Percentiles rank a stretch among this genome's conserved stretches.
These are phyloP conservation scores for Penicillium occitanis DNA, from an alignment of 2,329 filamentous ascomycete species.

Conservation along the genomic window DNA sequence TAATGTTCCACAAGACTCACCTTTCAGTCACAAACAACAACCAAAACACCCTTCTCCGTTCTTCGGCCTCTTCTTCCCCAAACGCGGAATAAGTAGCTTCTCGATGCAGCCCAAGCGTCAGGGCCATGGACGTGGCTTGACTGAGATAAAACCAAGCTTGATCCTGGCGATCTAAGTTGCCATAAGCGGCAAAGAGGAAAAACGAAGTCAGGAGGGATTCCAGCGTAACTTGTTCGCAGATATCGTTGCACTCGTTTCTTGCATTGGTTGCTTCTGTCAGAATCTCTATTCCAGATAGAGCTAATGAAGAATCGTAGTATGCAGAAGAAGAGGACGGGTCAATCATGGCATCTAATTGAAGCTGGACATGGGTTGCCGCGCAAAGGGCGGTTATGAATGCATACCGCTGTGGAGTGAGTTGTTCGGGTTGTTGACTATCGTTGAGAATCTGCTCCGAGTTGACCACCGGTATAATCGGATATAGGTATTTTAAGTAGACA, in stretches of 20 bases:
- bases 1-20: constrained; percentile 40
- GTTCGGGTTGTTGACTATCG: constrained; percentile 55
- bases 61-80: constrained; percentile 57
- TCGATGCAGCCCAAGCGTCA: constrained; percentile 45
- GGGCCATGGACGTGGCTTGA: constrained; percentile 68
- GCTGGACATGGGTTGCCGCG: constrained; percentile 47
- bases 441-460: constrained; percentile 36
- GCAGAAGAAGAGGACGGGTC: constrained; percentile 37
- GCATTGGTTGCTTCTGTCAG: constrained; percentile 61
- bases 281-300: constrained; percentile 64
- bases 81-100: constrained; percentile 52
- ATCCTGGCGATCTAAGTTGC: constrained; percentile 69
- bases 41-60: constrained; percentile 70
- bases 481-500: constrained; percentile 44
- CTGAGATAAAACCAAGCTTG: constrained; percentile 78
- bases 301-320: constrained; percentile 57
- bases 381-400: constrained; percentile 45
- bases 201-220: constrained; percentile 65
- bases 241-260: constrained; percentile 43
- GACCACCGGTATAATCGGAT: constrained; percentile 47
- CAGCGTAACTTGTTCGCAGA: constrained; percentile 43
- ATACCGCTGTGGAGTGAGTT: constrained; percentile 40
- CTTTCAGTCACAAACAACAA: constrained; percentile 70
- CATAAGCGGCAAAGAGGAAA: constrained; percentile 72
- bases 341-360: constrained; percentile 39